Evolutionary conservation across 2,329 filamentous ascomycete genomes (phyloP).

Genomic region (Colletotrichum cereale): DNA sequence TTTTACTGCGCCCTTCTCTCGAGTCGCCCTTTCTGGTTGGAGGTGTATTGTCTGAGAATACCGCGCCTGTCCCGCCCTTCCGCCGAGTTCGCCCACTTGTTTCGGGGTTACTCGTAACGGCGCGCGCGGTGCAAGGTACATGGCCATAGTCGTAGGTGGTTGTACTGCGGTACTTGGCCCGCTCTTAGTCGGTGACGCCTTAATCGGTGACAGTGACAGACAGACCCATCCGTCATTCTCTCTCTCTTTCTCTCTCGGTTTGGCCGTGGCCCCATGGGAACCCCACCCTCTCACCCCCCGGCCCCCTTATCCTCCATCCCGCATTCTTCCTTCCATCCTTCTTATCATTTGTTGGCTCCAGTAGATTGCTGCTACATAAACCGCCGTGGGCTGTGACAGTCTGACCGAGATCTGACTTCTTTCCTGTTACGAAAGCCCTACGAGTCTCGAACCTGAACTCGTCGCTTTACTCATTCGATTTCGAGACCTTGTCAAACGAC

Average conservation of each 20-base stretch:
- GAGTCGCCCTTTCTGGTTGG: not conserved
- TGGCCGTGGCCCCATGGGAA: constrained; percentile 21
- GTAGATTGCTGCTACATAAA: constrained; percentile 39
- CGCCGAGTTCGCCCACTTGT: constrained; percentile 29
- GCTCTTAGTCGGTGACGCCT: constrained; percentile 39
- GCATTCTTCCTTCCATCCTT: constrained; percentile 36
- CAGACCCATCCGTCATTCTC: constrained; percentile 35
- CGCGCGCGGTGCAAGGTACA: constrained; percentile 22
- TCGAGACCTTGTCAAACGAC: constrained; percentile 19
- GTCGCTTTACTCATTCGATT: constrained; percentile 3
- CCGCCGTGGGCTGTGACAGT: constrained; percentile 28
- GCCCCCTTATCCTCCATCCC: constrained; percentile 39
- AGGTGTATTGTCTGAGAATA: constrained; percentile 8
- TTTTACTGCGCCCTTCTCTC: not conserved
- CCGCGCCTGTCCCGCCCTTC: constrained; percentile 23
- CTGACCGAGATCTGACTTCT: not conserved
- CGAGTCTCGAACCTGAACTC: not conserved
- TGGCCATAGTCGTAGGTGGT: constrained; percentile 18
- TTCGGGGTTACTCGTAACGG: constrained; percentile 38
- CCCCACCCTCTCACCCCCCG: constrained; percentile 24
- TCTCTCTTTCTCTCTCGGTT: constrained; percentile 17
- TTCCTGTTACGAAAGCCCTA: constrained; percentile 17
- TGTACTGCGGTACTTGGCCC: constrained; percentile 21
- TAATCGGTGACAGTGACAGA: constrained; percentile 37
- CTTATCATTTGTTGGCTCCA: constrained; percentile 34